A percentile compares a stretch with the other conserved stretches of the same genome.
phyloP scores from a whole-genome alignment of 306 rosid species.

The Cercis canadensis region DNA sequence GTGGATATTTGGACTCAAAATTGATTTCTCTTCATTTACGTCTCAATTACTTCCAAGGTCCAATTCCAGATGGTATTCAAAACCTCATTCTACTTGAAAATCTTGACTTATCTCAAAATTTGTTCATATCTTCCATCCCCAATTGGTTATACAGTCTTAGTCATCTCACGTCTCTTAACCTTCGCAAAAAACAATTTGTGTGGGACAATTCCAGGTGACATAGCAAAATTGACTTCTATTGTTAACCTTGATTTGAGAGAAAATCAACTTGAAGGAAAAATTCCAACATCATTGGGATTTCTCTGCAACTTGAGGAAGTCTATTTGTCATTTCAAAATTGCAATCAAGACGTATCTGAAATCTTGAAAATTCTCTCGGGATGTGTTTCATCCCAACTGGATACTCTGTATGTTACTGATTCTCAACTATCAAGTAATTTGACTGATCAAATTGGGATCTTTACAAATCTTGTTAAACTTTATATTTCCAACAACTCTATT shows the following conservation, averaged over 20 bases:
- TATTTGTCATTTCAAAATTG: neutral
- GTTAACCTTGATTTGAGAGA: neutral
- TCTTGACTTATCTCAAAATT: neutral
- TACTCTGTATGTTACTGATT: rapidly evolving
- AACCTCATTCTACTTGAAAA: conserved; percentile 34
- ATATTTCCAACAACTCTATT: neutral
- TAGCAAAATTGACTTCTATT: conserved; percentile 33
- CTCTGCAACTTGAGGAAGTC: conserved; percentile 27
- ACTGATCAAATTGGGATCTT: conserved; percentile 13
- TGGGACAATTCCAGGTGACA: neutral
- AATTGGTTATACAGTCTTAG: neutral
- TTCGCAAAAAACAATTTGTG: rapidly evolving
- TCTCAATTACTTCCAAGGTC: rapidly evolving
- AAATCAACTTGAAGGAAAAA: neutral
- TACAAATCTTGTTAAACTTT: neutral
- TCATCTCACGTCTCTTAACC: conserved; percentile 24
- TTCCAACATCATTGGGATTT: conserved; percentile 13
- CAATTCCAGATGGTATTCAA: neutral
- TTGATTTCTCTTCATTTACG: neutral
- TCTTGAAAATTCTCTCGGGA: conserved; percentile 1
- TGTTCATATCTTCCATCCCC: conserved; percentile 28
- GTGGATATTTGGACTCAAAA: neutral
- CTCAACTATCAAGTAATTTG: conserved; percentile 22
- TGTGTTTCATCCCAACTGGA: neutral
- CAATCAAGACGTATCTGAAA: neutral